Conservation (phyloP, 257 asterid species). For the Ehretia macrophylla region DNA sequence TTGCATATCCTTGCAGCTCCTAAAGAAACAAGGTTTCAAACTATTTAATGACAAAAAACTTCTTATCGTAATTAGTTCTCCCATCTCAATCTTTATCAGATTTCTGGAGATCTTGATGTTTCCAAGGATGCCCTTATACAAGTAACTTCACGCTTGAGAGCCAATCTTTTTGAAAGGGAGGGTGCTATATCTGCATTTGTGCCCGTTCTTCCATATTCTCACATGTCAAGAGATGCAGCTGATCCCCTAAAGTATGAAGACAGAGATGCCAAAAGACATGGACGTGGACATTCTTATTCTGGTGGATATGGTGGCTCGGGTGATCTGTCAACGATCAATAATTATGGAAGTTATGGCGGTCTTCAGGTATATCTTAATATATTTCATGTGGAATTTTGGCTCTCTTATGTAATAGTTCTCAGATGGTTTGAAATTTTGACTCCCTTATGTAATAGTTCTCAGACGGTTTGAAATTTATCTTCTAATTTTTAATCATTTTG, state of each 20-base stretch:
- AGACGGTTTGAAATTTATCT: conserved; percentile 19
- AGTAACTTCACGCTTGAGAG: conserved; percentile 89
- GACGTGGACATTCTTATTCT: conserved; percentile 70
- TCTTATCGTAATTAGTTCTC: background rate
- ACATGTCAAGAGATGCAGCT: conserved; percentile 59
- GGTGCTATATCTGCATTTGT: conserved; percentile 65
- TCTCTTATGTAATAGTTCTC: background rate
- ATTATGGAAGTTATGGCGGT: conserved; percentile 61
- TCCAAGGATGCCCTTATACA: conserved; percentile 88
- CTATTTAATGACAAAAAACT: too few relatives aligned
- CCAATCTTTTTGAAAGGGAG: conserved; percentile 86
- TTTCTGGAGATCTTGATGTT: conserved; percentile 83
- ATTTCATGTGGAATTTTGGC: too few relatives aligned
- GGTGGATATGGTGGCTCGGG: conserved; percentile 57
- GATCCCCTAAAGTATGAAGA: conserved; percentile 62
- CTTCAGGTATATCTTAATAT: conserved; percentile 45
- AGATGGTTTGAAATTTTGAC: conserved; percentile 20
- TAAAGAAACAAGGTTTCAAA: too few relatives aligned
- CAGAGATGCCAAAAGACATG: conserved; percentile 66
- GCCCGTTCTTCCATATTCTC: conserved; percentile 81
- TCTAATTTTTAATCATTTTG: background rate
- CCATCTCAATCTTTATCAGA: conserved; percentile 30
- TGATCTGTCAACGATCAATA: conserved; percentile 56
- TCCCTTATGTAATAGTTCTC: background rate
- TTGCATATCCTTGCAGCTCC: too few relatives aligned